Conservation (phyloP, 75 land plant genomes). For the Pinus tabuliformis region DNA sequence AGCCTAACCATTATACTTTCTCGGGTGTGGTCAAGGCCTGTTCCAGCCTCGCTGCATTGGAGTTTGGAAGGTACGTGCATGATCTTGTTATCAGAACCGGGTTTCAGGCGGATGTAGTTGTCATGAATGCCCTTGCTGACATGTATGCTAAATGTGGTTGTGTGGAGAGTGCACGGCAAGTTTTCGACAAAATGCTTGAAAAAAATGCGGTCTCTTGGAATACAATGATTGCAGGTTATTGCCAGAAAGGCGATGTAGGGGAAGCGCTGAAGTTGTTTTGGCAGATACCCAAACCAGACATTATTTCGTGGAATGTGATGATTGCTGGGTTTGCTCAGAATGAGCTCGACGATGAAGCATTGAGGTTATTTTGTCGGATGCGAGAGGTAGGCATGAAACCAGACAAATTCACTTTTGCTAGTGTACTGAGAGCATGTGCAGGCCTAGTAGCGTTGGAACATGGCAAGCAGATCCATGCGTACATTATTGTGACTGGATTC, state of each 20-base stretch:
- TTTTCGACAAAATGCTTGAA: conserved; percentile 35
- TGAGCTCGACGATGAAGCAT: conserved; percentile 32
- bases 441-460: conserved; percentile 14
- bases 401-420: conserved; percentile 50
- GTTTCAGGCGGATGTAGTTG: conserved; percentile 39
- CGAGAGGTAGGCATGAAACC: conserved; percentile 16
- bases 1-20: conserved; percentile 52
- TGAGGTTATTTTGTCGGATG: conserved; percentile 30
- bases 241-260: conserved; percentile 22
- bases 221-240: conserved; percentile 28
- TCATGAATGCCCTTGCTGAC: conserved; percentile 70
- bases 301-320: conserved; percentile 64
- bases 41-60: conserved; percentile 18
- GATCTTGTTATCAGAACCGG: conserved; percentile 25
- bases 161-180: conserved; percentile 28
- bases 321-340: conserved; percentile 53
- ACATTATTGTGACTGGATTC: conserved; percentile 33
- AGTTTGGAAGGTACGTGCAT: conserved; percentile 46
- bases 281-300: conserved; percentile 20
- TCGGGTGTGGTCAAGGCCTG: conserved; percentile 42
- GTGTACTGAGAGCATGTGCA: conserved; percentile 44
- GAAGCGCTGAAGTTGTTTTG: conserved; percentile 39
- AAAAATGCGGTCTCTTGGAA: conserved; percentile 28
- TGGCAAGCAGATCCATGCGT: conserved; percentile 34
- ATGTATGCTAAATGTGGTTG: conserved; percentile 50